These are phyloP conservation scores for Hypoxylon fragiforme DNA, from an alignment of 495 filamentous ascomycete species.

Conservation along the genomic window DNA sequence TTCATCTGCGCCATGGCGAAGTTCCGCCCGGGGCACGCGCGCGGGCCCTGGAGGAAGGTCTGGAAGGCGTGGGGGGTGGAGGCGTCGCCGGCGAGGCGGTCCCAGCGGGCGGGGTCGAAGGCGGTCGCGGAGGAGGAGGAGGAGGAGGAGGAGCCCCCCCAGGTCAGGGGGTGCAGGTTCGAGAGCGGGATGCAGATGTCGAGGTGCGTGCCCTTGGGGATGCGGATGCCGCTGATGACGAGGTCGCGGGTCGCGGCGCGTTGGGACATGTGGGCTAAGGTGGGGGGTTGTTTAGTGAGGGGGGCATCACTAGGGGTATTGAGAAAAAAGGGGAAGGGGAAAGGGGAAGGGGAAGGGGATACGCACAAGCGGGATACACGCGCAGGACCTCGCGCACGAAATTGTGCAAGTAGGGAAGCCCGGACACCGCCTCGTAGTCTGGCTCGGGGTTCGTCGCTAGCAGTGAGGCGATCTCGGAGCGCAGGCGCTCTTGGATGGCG, in stretches of 20 bases:
- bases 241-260: slow-evolving; percentile 33
- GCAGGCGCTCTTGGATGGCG: slow-evolving; percentile 30
- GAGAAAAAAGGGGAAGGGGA: background rate
- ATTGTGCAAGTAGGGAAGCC: slow-evolving; percentile 43
- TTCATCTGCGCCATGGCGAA: slow-evolving; percentile 36
- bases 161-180: slow-evolving; percentile 36
- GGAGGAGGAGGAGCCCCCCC: slow-evolving; percentile 35
- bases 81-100: slow-evolving; percentile 12
- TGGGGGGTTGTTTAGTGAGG: background rate
- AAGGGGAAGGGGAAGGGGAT: too few relatives aligned
- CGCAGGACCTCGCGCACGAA: slow-evolving; percentile 46
- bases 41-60: slow-evolving; percentile 38
- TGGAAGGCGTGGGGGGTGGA: slow-evolving; percentile 34
- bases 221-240: slow-evolving; percentile 29
- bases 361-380: slow-evolving; percentile 40
- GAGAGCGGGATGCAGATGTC: slow-evolving; percentile 33
- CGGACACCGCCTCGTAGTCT: slow-evolving; percentile 40
- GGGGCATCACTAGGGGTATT: background rate
- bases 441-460: slow-evolving; percentile 29
- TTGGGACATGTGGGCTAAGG: slow-evolving; percentile 28
- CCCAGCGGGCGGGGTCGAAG: slow-evolving; percentile 45
- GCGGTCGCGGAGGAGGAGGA: slow-evolving; percentile 34
- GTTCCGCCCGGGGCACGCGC: slow-evolving; percentile 35
- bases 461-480: slow-evolving; percentile 32
- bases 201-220: slow-evolving; percentile 41